Evolutionary conservation across 2,329 filamentous ascomycete species (phyloP).

Genomic region (Aspergillus arachidicola): DNA sequence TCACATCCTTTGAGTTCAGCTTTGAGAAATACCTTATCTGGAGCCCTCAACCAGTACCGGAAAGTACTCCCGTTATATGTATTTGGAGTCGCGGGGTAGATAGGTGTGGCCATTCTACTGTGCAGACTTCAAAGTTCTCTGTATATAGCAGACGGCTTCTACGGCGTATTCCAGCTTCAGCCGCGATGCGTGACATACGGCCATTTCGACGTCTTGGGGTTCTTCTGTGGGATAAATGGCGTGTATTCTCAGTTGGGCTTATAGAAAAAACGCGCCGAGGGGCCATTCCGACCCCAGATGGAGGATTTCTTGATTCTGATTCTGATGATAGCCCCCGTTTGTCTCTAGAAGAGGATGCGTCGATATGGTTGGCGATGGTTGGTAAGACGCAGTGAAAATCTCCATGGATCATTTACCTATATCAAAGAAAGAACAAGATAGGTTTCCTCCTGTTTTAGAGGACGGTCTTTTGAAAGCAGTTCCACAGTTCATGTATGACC

Average conservation of each 20-base stretch:
- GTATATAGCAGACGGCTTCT: neutral
- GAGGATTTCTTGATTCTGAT: neutral
- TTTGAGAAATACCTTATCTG: neutral
- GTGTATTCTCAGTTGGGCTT: neutral
- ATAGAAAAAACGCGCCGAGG: neutral
- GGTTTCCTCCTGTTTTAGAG: too few relatives aligned
- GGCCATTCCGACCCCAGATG: neutral
- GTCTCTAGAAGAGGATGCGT: neutral
- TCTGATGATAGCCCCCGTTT: neutral
- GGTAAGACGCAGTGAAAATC: neutral
- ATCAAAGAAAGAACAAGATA: too few relatives aligned
- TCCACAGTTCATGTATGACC: too few relatives aligned
- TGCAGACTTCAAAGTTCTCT: neutral
- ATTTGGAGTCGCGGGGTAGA: neutral
- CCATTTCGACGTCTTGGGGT: neutral
- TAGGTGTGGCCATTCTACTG: neutral
- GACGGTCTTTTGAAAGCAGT: too few relatives aligned
- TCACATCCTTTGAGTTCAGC: neutral
- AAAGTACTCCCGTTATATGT: neutral
- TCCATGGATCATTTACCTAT: too few relatives aligned
- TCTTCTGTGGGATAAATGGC: neutral
- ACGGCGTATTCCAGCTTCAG: neutral
- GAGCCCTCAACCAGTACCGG: neutral
- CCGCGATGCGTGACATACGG: neutral
- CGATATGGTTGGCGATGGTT: neutral